A percentile compares a stretch with the other conserved stretches of the same genome.
Conservation (phyloP, 371 early-diverging fungal genomes). For the Rhizomucor pusillus region DNA sequence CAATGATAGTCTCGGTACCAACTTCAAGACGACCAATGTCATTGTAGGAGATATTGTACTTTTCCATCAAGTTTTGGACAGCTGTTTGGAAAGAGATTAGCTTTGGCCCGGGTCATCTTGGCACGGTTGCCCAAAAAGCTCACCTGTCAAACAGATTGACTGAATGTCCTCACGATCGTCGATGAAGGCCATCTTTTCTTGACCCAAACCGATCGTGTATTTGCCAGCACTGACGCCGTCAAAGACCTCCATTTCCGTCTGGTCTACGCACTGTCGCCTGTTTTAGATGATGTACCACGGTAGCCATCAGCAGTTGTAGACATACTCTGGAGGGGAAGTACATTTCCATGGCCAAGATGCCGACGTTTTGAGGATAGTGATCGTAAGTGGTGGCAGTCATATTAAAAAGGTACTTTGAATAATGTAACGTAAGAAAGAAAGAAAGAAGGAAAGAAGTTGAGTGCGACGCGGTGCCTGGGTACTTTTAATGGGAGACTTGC, state of each 20-base stretch:
- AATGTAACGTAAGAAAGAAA: slow-evolving; percentile 6
- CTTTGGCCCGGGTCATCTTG: too few species aligned
- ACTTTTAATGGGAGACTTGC: neutral
- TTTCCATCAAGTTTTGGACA: slow-evolving; percentile 88
- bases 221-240: slow-evolving; percentile 95
- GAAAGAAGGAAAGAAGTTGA: slow-evolving; percentile 3
- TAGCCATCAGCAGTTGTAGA: neutral
- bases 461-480: neutral
- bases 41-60: slow-evolving; percentile 80
- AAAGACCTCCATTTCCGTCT: slow-evolving; percentile 83
- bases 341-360: slow-evolving; percentile 90
- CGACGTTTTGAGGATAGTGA: slow-evolving; percentile 79
- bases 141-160: slow-evolving; percentile 89
- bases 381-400: slow-evolving; percentile 34
- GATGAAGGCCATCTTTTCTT: slow-evolving; percentile 92
- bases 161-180: slow-evolving; percentile 97
- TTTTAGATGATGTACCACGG: neutral
- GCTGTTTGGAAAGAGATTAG: too few species aligned
- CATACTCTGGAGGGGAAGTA: slow-evolving; percentile 81
- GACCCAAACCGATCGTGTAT: slow-evolving; percentile 97
- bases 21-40: slow-evolving; percentile 96
- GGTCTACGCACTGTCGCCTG: slow-evolving; percentile 75
- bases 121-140: neutral
- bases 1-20: slow-evolving; percentile 98
- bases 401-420: slow-evolving; percentile 3